Evolutionary conservation across 768 basidiomycete species (phyloP), one percentile per base, ranked within the genome.

Genomic region (Sarcodon aspratus): DNA sequence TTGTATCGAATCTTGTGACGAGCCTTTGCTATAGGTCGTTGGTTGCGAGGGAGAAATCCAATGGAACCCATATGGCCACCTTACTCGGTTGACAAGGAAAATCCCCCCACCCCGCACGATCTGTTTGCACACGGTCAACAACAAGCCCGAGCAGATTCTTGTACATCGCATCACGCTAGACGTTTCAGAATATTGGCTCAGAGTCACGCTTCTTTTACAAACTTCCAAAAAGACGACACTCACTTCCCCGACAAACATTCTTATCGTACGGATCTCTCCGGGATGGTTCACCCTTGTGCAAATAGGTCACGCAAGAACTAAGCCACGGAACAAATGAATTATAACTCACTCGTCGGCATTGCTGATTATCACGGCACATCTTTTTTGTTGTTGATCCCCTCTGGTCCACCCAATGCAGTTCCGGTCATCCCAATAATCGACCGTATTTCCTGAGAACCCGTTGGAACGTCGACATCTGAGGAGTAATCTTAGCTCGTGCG

Each of bases 361-460:
- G 61, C 82, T 85, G 10, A 89, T 58, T 13, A 89, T 62, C 1
- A 90, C 86, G 1, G 68, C 84, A 52, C 87, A 90, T 10, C 85
- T 86, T 9, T 61, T 54, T 57, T 72, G 75, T 37, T 60, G 55
- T 9, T 80, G 68, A 10, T 89, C 89, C 61, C 66, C 65, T 38
- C 88, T 76, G 49, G 85, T 78, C 55, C 86, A 91, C 15, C 85
- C 89, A 57, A 91, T 79, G 58, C 78, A 88, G 54, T 85, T 79
- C 21, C 57, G 70, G 40, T 72, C 60, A 12, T 65, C 61, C 48
- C 76, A 70, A 63, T 85, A 87, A 57, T 90, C 86, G 45, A 62
- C 65, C 33, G 69, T 74, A 9, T 62, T 54, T 6, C 88, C 89
- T 55, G 87, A 79, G 1, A 86, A 86, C 55, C 72, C 84, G 46